Evolutionary conservation across 495 filamentous ascomycete species (phyloP).

Genomic region (Mytilinidion resinicola): DNA sequence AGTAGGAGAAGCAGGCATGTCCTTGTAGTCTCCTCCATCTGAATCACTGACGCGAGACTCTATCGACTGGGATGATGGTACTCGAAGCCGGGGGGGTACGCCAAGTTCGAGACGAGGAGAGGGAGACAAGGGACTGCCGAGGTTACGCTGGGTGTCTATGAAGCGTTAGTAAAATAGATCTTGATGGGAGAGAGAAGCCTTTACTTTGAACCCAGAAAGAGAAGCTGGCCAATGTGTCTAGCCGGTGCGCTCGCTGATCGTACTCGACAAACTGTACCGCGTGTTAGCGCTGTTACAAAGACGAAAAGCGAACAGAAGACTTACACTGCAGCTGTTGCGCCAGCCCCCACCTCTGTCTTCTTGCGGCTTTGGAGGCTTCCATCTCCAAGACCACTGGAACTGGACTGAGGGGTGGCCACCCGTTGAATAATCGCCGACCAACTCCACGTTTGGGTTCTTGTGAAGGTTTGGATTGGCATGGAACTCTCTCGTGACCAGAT

Average conservation of each 20-base stretch:
- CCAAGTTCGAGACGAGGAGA: slow-evolving; percentile 65
- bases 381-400: slow-evolving; percentile 94
- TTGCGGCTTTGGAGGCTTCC: slow-evolving; percentile 76
- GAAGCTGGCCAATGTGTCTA: slow-evolving; percentile 83
- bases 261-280: slow-evolving; percentile 76
- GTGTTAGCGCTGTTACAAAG: slow-evolving; percentile 8
- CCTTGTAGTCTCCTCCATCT: slow-evolving; percentile 50
- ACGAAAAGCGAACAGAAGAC: slow-evolving; percentile 11
- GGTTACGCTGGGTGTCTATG: slow-evolving; percentile 30
- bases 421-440: slow-evolving; percentile 83
- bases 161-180: slow-evolving; percentile 1
- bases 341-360: slow-evolving; percentile 90
- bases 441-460: slow-evolving; percentile 90
- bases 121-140: slow-evolving; percentile 33
- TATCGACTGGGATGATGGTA: slow-evolving; percentile 74
- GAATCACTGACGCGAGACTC: slow-evolving; percentile 69
- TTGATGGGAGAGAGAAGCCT: slow-evolving; percentile 26
- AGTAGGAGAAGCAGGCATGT: slow-evolving; percentile 57
- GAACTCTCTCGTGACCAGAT: slow-evolving; percentile 88
- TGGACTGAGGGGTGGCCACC: slow-evolving; percentile 73
- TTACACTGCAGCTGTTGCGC: slow-evolving; percentile 86
- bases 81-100: slow-evolving; percentile 68
- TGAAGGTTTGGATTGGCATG: slow-evolving; percentile 96
- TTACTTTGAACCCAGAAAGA: slow-evolving; percentile 89
- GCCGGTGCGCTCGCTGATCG: slow-evolving; percentile 80